Base-by-base conservation (phyloP, 345 rosid genomes). In the Citrus australasica region DNA sequence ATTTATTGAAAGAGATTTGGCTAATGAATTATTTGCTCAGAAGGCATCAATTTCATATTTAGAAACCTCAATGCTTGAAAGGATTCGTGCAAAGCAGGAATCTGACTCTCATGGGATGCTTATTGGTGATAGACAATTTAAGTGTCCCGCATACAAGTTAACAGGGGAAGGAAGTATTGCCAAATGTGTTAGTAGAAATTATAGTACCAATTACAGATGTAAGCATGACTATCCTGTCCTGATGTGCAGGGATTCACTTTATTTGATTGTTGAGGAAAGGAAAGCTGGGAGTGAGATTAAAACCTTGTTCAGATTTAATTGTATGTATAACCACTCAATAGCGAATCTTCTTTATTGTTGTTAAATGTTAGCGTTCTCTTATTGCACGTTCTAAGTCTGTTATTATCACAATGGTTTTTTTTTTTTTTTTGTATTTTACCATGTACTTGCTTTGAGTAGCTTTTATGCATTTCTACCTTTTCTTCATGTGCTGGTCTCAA, bases 241-340 rank as follows among this genome's bases (percentile, higher is more conserved):
- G 82, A 83, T 81, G 62, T 82, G 81, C 80, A 77, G 81, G 84
- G 86, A 81, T 86, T 77, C 90, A 32, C 82, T 74, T 67, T 78
- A 87, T 84, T 74, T 84, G 75, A 75, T 69, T 88, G 82, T 82
- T 83, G 84, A 82, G 83, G 78, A 79, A 88, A 93, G 98, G 98
- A 88, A 89, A 82, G 82, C 76, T 66, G 81, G 63, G 79, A 66
- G 76, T 76, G 32, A 78, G 73, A 73, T 71, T 77, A 74, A 74
- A 64, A 78, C 69, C 79, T 74, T 84, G 75, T 78, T 64, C 66
- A 5, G 58, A 9, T 82, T 6, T 83, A 79, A 76, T 62, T 82
- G 64, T 83, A 71, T 75, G 53, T 82, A 77, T 53, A n/a, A 65
- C 67, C 69, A 67, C 77, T 85, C 83, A 55, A 46, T 55, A 76